Base-by-base conservation (phyloP, 495 filamentous ascomycete genomes). In the Aspergillus diversus region DNA sequence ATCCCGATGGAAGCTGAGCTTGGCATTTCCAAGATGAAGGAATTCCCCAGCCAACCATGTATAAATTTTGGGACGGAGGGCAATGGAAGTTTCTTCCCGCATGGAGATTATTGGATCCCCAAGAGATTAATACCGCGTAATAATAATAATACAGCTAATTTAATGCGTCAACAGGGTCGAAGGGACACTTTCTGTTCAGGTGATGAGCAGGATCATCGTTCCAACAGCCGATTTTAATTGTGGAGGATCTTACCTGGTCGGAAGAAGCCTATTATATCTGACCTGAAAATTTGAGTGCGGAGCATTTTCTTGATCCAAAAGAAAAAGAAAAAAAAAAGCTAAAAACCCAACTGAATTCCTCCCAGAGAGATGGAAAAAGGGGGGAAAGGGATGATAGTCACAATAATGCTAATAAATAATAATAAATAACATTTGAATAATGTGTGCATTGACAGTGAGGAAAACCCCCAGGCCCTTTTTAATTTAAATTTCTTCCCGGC, bases 111-210 rank as follows among this genome's bases (percentile, higher is more conserved):
- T 11, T 12, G 11, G 8, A 11, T 15, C 39, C 4, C 39, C 39
- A 43, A 27, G 21, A 27, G 21, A 43, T 43, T 15, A 11, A 11
- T 43, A 11, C 39, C 8, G n/a, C n/a, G 8, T 4, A 31, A 27
- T 8, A 50, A 21, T 50, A 50, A 50, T 50, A 50, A 43, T 43
- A 43, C 39, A 43, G 39, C 15, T 16, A 50, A 50, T 12, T 21
- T 50, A 50, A 49, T 50, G 21, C 47, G 21, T 16, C 21, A 27
- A 27, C 21, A 27, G 21, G 21, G 21, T 27, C 21, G 21, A 27
- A 27, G 21, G 21, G 21, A 27, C 21, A 27, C 21, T 27, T 27
- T 27, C 21, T 27, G 21, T 5, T 16, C 47, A 21, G 47, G 47
- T 31, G 16, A 50, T 50, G 47, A 31, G 21, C 47, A 50, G 5